These are phyloP conservation scores for Dactylellina parvicollis DNA, from an alignment of 2,329 filamentous ascomycete species.

Conservation along the genomic window DNA sequence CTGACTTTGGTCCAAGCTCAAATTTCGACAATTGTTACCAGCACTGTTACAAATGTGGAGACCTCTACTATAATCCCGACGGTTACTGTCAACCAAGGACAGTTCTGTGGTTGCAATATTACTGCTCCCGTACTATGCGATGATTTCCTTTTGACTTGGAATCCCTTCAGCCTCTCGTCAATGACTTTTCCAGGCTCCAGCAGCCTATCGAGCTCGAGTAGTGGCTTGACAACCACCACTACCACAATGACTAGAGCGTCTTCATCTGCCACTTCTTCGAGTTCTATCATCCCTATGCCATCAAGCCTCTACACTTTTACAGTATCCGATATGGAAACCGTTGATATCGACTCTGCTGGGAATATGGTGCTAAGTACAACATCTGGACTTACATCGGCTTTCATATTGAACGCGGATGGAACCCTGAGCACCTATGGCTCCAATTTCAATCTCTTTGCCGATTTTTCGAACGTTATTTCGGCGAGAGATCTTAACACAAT, in stretches of 20 bases:
- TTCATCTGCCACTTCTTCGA: not conserved
- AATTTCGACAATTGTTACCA: not conserved
- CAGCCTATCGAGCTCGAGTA: not conserved
- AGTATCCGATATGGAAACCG: conserved; percentile 4
- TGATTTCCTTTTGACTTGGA: conserved; percentile 28
- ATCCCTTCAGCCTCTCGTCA: conserved; percentile 22
- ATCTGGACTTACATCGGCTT: conserved; percentile 15
- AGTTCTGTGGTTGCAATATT: conserved; percentile 10
- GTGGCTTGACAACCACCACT: conserved; percentile 2
- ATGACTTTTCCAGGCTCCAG: no score
- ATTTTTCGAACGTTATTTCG: conserved; percentile 20
- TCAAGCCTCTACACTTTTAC: conserved; percentile 21
- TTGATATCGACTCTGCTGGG: conserved; percentile 32
- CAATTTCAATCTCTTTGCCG: conserved; percentile 31
- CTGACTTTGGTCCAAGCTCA: conserved; percentile 7
- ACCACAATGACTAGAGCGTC: conserved; percentile 11
- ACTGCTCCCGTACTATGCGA: conserved; percentile 20
- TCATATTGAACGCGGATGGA: conserved; percentile 36
- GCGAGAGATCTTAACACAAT: conserved; percentile 13
- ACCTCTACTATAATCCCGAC: conserved; percentile 24
- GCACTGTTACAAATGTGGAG: conserved; percentile 8
- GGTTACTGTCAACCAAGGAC: conserved; percentile 9
- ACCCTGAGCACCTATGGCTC: conserved; percentile 30
- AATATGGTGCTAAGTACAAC: conserved; percentile 14
- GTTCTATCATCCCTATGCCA: conserved; percentile 8